Percentiles rank a stretch among this genome's conserved stretches.
These are phyloP conservation scores for Metarhizium album DNA, from an alignment of 2,329 filamentous ascomycete species.

Conservation along the genomic window DNA sequence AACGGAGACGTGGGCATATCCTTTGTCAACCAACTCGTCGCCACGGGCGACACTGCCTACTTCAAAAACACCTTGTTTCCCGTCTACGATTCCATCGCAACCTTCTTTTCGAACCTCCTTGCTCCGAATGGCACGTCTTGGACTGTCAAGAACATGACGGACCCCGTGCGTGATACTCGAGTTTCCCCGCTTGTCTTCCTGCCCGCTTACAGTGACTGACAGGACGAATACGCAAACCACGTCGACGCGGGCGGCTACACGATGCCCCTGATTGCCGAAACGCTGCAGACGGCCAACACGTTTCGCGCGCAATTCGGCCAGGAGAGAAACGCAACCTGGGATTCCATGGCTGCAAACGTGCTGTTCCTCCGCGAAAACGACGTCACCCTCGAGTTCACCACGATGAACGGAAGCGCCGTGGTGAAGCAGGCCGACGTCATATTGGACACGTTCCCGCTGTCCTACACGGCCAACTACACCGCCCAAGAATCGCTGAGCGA, in stretches of 20 bases:
- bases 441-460: slow-evolving; percentile 52
- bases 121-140: slow-evolving; percentile 45
- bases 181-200: neutral
- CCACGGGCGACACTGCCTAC: slow-evolving; percentile 12
- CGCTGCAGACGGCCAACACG: slow-evolving; percentile 44
- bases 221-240: slow-evolving; percentile 57
- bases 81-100: slow-evolving; percentile 52
- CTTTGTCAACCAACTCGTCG: slow-evolving; percentile 15
- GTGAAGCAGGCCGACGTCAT: slow-evolving; percentile 64
- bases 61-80: slow-evolving; percentile 36
- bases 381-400: slow-evolving; percentile 53
- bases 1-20: slow-evolving; percentile 56
- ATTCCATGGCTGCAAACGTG: slow-evolving; percentile 11
- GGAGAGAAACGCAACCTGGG: slow-evolving; percentile 35
- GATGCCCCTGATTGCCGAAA: slow-evolving; percentile 46
- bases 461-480: slow-evolving; percentile 37
- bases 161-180: slow-evolving; percentile 39
- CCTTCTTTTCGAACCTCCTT: slow-evolving; percentile 49
- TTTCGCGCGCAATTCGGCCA: slow-evolving; percentile 46
- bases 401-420: slow-evolving; percentile 53
- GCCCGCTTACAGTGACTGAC: neutral
- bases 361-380: slow-evolving; percentile 12
- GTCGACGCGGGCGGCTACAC: slow-evolving; percentile 61
- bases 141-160: slow-evolving; percentile 39
- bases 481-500: slow-evolving; percentile 11